A percentile compares a stretch with the other conserved stretches of the same genome.
phyloP scores from a whole-genome alignment of 768 basidiomycete genomes.

The Boletellus emodensis region DNA sequence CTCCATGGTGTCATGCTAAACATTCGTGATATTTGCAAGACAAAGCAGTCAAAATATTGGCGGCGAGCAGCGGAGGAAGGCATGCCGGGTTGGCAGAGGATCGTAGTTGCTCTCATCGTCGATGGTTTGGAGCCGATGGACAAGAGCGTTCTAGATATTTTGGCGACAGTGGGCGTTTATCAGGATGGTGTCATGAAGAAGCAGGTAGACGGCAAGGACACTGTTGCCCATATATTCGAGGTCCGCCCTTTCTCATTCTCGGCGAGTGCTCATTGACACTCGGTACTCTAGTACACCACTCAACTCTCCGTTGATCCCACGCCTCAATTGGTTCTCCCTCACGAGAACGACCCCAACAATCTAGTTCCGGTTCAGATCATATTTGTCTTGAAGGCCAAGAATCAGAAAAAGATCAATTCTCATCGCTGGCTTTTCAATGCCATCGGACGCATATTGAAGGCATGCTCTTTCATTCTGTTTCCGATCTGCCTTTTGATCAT shows the following conservation, averaged over 20 bases:
- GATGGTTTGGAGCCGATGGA: constrained; percentile 96
- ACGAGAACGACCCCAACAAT: constrained; percentile 86
- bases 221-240: constrained; percentile 94
- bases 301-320: constrained; percentile 90
- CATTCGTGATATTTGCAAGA: constrained; percentile 96
- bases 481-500: neutral
- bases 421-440: constrained; percentile 97
- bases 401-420: constrained; percentile 94
- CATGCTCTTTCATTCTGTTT: constrained; percentile 26
- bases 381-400: constrained; percentile 87
- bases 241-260: constrained; percentile 35
- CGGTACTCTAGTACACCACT: constrained; percentile 75
- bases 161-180: constrained; percentile 89
- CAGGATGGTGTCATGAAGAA: constrained; percentile 97
- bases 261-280: constrained; percentile 3
- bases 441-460: constrained; percentile 76
- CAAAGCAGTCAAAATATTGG: constrained; percentile 93
- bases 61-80: constrained; percentile 78
- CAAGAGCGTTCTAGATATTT: constrained; percentile 85
- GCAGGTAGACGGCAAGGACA: constrained; percentile 82
- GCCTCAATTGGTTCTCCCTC: constrained; percentile 87
- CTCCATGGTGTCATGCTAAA: constrained; percentile 97
- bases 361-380: constrained; percentile 91
- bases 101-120: constrained; percentile 84
- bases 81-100: constrained; percentile 84